These are phyloP conservation scores for Neocatenulostroma microsporum DNA, from an alignment of 2,329 filamentous ascomycete species.

Conservation along the genomic window DNA sequence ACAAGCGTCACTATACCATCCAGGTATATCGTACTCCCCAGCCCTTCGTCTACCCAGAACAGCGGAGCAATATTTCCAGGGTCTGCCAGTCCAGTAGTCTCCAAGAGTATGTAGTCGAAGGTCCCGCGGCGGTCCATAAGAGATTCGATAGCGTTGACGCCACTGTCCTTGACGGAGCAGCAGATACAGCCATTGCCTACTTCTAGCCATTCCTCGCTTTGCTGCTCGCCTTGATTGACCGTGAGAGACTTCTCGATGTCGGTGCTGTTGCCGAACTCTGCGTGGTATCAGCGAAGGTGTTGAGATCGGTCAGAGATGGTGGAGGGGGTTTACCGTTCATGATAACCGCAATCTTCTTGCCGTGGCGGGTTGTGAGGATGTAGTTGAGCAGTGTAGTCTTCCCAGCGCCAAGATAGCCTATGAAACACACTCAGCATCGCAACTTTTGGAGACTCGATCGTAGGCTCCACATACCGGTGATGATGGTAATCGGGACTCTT, in stretches of 20 bases:
- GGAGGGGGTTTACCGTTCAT: conserved; percentile 59
- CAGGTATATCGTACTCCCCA: conserved; percentile 91
- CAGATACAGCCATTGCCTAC: conserved; percentile 96
- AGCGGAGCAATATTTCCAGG: conserved; percentile 91
- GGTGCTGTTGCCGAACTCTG: conserved; percentile 47
- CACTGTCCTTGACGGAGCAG: conserved; percentile 94
- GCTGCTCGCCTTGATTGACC: conserved; percentile 66
- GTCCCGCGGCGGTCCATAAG: conserved; percentile 88
- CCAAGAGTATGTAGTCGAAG: conserved; percentile 95
- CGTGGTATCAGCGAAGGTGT: neutral
- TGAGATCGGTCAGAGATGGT: neutral
- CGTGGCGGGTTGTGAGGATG: conserved; percentile 88
- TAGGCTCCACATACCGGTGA: conserved; percentile 66
- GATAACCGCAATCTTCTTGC: conserved; percentile 96
- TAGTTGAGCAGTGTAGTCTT: conserved; percentile 96
- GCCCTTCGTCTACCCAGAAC: conserved; percentile 95
- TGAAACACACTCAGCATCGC: neutral
- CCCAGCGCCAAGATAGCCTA: conserved; percentile 88
- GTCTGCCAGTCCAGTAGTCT: conserved; percentile 91
- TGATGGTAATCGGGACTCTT: conserved; percentile 77
- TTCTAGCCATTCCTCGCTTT: conserved; percentile 89
- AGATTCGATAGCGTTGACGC: conserved; percentile 89
- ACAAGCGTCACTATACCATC: conserved; percentile 95
- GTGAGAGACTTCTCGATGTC: conserved; percentile 96
- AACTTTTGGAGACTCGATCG: no score